These are phyloP conservation scores for Lagerstroemia speciosa DNA, from an alignment of 345 rosid genomes.

Conservation along the genomic window DNA sequence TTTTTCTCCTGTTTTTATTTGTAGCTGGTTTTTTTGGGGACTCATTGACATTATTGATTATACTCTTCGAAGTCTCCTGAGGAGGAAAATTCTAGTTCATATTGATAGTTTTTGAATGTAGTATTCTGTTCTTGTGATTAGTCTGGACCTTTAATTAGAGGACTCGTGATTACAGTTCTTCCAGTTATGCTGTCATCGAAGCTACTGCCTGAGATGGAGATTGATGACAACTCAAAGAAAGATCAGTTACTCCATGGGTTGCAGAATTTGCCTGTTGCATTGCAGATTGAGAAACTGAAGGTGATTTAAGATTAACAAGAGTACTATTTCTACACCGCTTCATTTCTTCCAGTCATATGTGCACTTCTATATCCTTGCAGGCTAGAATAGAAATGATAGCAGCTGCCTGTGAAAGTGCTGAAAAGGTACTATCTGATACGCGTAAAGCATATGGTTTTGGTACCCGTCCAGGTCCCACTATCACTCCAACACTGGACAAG, in stretches of 20 bases:
- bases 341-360: neutral
- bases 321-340: neutral
- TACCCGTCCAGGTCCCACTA: slow-evolving; percentile 69
- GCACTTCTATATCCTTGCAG: slow-evolving; percentile 24
- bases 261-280: slow-evolving; percentile 62
- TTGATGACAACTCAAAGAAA: slow-evolving; percentile 65
- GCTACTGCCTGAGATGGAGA: slow-evolving; percentile 89
- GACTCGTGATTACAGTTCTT: slow-evolving; percentile 40
- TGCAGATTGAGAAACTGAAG: slow-evolving; percentile 74
- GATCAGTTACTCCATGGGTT: slow-evolving; percentile 87
- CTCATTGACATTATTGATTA: neutral
- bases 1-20: neutral
- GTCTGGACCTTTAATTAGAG: neutral
- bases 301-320: slow-evolving; percentile 17
- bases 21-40: too few species aligned
- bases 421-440: slow-evolving; percentile 69
- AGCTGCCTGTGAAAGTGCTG: slow-evolving; percentile 92
- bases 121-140: neutral
- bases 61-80: neutral
- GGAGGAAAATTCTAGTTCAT: neutral
- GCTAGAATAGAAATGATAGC: slow-evolving; percentile 78
- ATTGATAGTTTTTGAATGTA: neutral
- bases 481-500: slow-evolving; percentile 78
- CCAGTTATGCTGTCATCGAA: slow-evolving; percentile 96
- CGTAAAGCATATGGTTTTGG: slow-evolving; percentile 84